Base-by-base conservation (phyloP, 345 rosid species). In the Mallotus nudiflorus region DNA sequence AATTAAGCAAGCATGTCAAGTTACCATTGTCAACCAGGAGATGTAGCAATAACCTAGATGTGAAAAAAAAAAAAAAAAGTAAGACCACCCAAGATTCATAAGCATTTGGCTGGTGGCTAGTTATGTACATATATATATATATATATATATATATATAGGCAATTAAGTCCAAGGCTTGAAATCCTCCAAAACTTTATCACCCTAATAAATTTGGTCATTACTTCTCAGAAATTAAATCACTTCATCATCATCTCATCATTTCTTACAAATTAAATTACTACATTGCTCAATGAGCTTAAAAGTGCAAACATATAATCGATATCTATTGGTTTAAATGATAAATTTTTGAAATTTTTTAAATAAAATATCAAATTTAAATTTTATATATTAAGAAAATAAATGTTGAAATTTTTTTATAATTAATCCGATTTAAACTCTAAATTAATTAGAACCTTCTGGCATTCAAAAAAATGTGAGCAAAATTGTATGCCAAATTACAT, bases 121-220 rank as follows among this genome's bases (percentile, higher is more conserved):
- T 58, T 42, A 54, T 9, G 12, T 5, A 45, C 48, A 28, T n/a
- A n/a, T n/a, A n/a, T n/a, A n/a, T n/a, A n/a, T n/a, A n/a, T n/a
- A n/a, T n/a, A n/a, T n/a, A n/a, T n/a, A n/a, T n/a, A n/a, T n/a
- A n/a, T n/a, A 6, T 6, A 33, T 33, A 33, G 37, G 37, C 37
- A 22, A 66, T 78, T 69, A 59, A 65, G 29, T 42, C 27, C 44
- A 64, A 33, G 42, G 66, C 75, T 69, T 66, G 25, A 14, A 69
- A 39, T 75, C 44, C 65, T 69, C 67, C 66, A 28, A 6, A 45
- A 59, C 45, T 65, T 60, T 42, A 65, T 69, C 75, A 35, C 67
- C 69, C 29, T 49, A 52, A 53, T 72, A 31, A 72, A 39, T 61
- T 50, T 22, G 6, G 6, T 16, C 62, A 69, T 67, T 64, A 68